These are phyloP conservation scores for Phytophthora tubulina DNA, from an alignment of 352 stramenopile genomes.

Conservation along the genomic window DNA sequence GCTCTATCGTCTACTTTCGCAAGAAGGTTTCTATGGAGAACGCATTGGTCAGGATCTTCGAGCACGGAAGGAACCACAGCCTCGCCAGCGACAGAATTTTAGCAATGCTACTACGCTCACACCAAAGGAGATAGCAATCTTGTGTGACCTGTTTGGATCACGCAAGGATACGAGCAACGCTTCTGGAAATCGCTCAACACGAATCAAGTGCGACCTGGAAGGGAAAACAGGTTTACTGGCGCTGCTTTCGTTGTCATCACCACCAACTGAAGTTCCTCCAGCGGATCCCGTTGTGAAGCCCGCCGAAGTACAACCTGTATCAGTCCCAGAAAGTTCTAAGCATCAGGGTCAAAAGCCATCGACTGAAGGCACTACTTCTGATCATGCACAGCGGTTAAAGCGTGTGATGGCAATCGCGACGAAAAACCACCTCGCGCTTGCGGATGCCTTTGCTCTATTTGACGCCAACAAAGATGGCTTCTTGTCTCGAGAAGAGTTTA, in stretches of 20 bases:
- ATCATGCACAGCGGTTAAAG: slow-evolving; percentile 48
- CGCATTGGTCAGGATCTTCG: not conserved
- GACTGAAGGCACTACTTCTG: not conserved
- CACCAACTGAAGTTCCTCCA: slow-evolving; percentile 2
- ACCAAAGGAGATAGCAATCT: slow-evolving; percentile 63
- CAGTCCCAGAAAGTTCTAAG: slow-evolving; percentile 1
- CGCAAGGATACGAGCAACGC: slow-evolving; percentile 25
- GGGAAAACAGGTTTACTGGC: slow-evolving; percentile 56
- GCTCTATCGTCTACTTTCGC: slow-evolving; percentile 63
- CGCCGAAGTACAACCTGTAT: not conserved
- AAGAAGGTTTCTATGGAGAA: slow-evolving; percentile 71
- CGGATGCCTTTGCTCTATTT: slow-evolving; percentile 55
- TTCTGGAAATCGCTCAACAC: slow-evolving; percentile 28
- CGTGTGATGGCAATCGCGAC: slow-evolving; percentile 46
- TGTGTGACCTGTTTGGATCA: slow-evolving; percentile 69
- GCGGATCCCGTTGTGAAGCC: not conserved
- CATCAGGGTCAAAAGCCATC: slow-evolving; percentile 8
- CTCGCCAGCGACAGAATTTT: slow-evolving; percentile 29
- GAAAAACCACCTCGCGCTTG: slow-evolving; percentile 42
- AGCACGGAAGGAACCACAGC: slow-evolving; percentile 16
- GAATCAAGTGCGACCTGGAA: slow-evolving; percentile 68
- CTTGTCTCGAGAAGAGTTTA: slow-evolving; percentile 58
- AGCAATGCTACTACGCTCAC: slow-evolving; percentile 63
- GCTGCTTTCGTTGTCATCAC: slow-evolving; percentile 56
- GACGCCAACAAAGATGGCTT: slow-evolving; percentile 56